These are phyloP conservation scores for Macroventuria anomochaeta DNA, from an alignment of 2,329 filamentous ascomycete genomes.

Conservation along the genomic window DNA sequence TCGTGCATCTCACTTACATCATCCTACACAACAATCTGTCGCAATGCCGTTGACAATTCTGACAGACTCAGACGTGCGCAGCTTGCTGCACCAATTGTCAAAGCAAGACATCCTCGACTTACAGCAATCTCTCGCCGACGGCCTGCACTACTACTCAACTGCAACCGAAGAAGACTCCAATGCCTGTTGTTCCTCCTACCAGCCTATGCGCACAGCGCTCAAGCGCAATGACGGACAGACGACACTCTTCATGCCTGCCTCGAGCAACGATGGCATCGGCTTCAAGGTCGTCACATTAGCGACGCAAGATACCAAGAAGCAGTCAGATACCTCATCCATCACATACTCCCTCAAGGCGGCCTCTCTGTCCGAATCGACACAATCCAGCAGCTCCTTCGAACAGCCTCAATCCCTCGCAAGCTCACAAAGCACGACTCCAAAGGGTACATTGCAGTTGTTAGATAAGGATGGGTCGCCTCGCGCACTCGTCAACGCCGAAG, in stretches of 20 bases:
- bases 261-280: constrained; percentile 64
- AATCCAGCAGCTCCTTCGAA: constrained; percentile 30
- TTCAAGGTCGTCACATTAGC: constrained; percentile 69
- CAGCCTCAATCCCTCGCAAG: constrained; percentile 29
- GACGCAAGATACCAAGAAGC: constrained; percentile 41
- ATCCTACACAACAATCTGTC: constrained; percentile 1
- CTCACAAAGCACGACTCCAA: constrained; percentile 54
- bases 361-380: constrained; percentile 32
- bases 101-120: constrained; percentile 64
- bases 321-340: constrained; percentile 38
- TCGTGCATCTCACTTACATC: constrained; percentile 10
- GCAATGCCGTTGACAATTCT: constrained; percentile 67
- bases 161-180: constrained; percentile 62
- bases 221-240: constrained; percentile 66
- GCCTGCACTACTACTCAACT: constrained; percentile 70
- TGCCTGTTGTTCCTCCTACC: constrained; percentile 65
- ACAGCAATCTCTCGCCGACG: constrained; percentile 64
- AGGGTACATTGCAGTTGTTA: constrained; percentile 65
- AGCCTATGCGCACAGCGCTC: constrained; percentile 67
- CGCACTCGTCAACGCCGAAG: constrained; percentile 70
- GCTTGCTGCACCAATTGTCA: constrained; percentile 61
- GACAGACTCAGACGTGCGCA: constrained; percentile 62
- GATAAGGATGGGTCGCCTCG: constrained; percentile 64
- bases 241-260: constrained; percentile 72
- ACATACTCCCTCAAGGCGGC: constrained; percentile 42